Conservation (phyloP, 805 yeast genomes). For the Teunomyces gatunensis region DNA sequence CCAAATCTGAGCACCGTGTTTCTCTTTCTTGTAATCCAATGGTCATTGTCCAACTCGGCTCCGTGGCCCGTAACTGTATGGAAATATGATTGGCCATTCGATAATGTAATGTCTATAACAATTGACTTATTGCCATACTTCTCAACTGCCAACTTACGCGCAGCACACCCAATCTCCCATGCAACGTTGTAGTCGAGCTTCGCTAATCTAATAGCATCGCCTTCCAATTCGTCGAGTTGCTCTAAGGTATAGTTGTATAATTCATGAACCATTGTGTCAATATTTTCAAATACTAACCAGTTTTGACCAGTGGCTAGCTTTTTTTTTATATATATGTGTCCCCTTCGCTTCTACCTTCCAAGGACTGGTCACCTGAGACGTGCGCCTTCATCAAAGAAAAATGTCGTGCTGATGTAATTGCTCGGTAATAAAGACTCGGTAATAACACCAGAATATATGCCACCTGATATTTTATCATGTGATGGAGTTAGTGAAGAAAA, state of each 20-base stretch:
- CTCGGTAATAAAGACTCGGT: no score
- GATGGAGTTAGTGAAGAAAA: no score
- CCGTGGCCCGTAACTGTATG: conserved; percentile 38
- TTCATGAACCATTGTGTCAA: conserved; percentile 3
- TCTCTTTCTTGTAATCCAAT: conserved; percentile 51
- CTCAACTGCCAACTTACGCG: conserved; percentile 33
- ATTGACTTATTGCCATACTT: conserved; percentile 30
- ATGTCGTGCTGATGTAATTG: not conserved
- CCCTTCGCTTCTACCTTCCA: not conserved
- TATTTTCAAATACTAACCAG: not conserved
- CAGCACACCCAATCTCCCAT: conserved; percentile 45
- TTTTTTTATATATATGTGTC: not conserved
- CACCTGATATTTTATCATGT: no score
- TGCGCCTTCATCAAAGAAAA: not conserved
- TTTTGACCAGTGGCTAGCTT: no score
- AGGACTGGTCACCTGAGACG: not conserved
- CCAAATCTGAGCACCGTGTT: conserved; percentile 48
- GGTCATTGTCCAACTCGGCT: conserved; percentile 48
- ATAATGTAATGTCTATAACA: conserved; percentile 47
- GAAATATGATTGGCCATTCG: conserved; percentile 47
- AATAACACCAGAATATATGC: no score
- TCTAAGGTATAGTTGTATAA: conserved; percentile 14
- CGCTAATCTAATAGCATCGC: conserved; percentile 15
- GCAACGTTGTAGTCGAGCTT: conserved; percentile 37
- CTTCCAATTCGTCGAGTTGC: conserved; percentile 21